Conservation (phyloP, 148 eudicot species). For the Spergularia marina region DNA sequence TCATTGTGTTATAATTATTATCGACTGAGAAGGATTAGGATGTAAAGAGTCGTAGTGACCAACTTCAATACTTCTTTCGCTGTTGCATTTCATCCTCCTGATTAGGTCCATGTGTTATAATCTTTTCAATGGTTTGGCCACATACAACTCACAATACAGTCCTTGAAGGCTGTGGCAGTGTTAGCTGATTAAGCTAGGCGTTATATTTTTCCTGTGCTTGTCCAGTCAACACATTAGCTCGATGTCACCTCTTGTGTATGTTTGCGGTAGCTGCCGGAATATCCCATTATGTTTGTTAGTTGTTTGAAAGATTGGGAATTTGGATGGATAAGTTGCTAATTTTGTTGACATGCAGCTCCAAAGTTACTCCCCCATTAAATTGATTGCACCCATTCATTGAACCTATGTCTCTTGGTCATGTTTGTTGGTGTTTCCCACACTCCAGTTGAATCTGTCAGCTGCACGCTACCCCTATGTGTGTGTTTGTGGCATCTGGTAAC, state of each 20-base stretch:
- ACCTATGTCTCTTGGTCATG: too few species aligned
- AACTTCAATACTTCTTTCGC: background rate
- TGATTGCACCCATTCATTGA: too few species aligned
- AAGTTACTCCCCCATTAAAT: too few species aligned
- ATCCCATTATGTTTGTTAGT: background rate
- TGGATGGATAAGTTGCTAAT: background rate
- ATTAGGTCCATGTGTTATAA: too few species aligned
- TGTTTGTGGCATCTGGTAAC: background rate
- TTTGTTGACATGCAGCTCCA: background rate
- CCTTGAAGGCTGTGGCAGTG: background rate
- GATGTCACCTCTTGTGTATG: background rate
- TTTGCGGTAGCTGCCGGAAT: background rate
- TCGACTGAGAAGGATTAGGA: background rate
- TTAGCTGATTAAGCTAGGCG: background rate
- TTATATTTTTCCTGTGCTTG: background rate
- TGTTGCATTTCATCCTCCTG: background rate
- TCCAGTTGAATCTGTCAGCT: too few species aligned
- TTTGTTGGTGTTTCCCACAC: too few species aligned
- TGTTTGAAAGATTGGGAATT: background rate
- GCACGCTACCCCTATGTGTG: too few species aligned
- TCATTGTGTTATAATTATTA: background rate
- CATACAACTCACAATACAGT: background rate
- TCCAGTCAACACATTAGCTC: background rate
- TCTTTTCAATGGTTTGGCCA: background rate
- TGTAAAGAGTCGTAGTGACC: background rate